These are phyloP conservation scores for Emydomyces testavorans DNA, from an alignment of 2,329 filamentous ascomycete genomes.

Conservation along the genomic window DNA sequence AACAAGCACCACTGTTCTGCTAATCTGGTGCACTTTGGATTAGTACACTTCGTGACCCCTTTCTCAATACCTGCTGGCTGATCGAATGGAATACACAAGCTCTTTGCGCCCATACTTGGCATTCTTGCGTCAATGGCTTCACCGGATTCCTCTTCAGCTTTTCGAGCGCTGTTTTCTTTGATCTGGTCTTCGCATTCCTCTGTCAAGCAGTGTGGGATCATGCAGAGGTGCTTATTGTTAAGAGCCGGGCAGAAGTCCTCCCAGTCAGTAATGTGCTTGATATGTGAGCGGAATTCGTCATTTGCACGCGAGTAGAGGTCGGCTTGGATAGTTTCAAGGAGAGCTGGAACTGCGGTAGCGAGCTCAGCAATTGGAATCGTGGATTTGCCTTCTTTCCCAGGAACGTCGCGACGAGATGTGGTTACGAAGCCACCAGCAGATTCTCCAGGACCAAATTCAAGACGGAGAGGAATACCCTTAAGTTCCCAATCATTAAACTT, in stretches of 20 bases:
- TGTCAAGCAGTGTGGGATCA: conserved; percentile 81
- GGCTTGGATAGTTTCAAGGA: conserved; percentile 80
- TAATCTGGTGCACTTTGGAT: conserved; percentile 65
- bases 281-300: conserved; percentile 64
- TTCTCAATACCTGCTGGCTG: conserved; percentile 69
- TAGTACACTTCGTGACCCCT: conserved; percentile 82
- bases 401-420: conserved; percentile 73
- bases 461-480: conserved; percentile 82
- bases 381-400: conserved; percentile 55
- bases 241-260: conserved; percentile 80
- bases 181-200: conserved; percentile 84
- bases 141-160: conserved; percentile 49
- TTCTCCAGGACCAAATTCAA: conserved; percentile 95
- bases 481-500: conserved; percentile 99
- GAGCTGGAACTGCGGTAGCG: conserved; percentile 57
- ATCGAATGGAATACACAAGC: conserved; percentile 68
- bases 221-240: conserved; percentile 80
- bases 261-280: conserved; percentile 74
- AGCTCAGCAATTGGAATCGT: conserved; percentile 67
- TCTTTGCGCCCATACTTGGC: conserved; percentile 66
- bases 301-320: conserved; percentile 73
- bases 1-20: conserved; percentile 91
- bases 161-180: conserved; percentile 80
- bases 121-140: conserved; percentile 61
- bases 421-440: conserved; percentile 74